phyloP scores from a whole-genome alignment of 2,329 filamentous ascomycete species.

The Exophiala aquamarina region DNA sequence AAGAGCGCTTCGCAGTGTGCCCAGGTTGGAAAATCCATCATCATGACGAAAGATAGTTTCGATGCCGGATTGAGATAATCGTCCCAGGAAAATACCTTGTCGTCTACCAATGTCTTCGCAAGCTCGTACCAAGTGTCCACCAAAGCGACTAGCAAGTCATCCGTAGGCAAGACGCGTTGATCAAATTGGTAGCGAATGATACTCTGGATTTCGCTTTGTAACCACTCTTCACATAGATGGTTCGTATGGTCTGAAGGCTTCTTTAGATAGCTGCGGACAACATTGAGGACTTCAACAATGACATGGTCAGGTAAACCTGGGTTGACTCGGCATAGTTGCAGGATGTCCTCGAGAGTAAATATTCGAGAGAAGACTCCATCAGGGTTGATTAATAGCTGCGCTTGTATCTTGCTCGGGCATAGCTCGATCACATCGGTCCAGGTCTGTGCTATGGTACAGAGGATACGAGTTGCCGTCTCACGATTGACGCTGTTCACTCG shows the following conservation, averaged over 20 bases:
- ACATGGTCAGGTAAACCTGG: not conserved
- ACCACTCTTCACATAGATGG: no score
- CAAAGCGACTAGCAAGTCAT: constrained; percentile 12
- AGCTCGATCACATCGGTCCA: constrained; percentile 14
- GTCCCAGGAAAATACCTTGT: constrained; percentile 13
- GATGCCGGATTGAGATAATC: constrained; percentile 11
- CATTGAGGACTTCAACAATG: constrained; percentile 7
- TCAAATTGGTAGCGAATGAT: constrained; percentile 11
- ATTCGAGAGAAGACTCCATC: constrained; percentile 7
- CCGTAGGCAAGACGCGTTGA: constrained; percentile 1
- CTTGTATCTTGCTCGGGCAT: constrained; percentile 14
- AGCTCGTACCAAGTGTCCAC: constrained; percentile 20
- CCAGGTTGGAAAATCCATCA: constrained; percentile 5
- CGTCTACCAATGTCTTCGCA: constrained; percentile 11
- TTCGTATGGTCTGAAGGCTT: constrained; percentile 11
- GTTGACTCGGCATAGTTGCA: not conserved
- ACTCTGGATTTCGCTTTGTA: constrained; percentile 9
- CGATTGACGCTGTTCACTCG: constrained; percentile 9
- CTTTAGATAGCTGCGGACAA: constrained; percentile 15
- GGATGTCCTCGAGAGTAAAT: constrained; percentile 4
- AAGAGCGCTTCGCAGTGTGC: constrained; percentile 20
- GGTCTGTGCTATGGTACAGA: constrained; percentile 10
- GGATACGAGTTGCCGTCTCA: constrained; percentile 2
- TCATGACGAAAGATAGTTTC: constrained; percentile 9
- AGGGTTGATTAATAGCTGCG: constrained; percentile 5